Evolutionary conservation across 2,329 filamentous ascomycete species (phyloP).

Genomic region (Paraphaeosphaeria minitans): DNA sequence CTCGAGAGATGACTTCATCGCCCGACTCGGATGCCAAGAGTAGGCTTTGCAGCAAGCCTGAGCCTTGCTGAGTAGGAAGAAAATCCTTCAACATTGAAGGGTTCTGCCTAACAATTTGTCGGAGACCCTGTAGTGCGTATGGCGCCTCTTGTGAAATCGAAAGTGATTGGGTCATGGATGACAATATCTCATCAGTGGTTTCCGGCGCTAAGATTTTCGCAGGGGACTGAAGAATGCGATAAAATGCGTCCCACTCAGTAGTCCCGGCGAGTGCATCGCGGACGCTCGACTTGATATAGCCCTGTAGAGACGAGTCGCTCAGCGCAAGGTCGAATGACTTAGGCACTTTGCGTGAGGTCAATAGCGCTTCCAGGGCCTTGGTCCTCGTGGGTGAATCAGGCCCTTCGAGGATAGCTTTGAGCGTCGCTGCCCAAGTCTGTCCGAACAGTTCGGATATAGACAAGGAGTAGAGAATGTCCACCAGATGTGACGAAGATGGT

Average conservation of each 20-base stretch:
- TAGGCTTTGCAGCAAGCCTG: constrained; percentile 57
- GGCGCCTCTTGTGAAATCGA: constrained; percentile 42
- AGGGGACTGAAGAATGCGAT: constrained; percentile 42
- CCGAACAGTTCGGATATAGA: constrained; percentile 36
- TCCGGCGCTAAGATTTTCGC: constrained; percentile 39
- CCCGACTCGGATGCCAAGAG: constrained; percentile 60
- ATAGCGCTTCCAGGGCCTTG: constrained; percentile 37
- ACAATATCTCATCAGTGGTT: constrained; percentile 47
- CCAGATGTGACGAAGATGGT: constrained; percentile 68
- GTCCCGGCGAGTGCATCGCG: constrained; percentile 37
- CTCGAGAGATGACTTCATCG: constrained; percentile 56
- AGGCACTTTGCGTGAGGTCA: constrained; percentile 45
- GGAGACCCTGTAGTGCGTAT: constrained; percentile 52
- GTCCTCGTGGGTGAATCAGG: constrained; percentile 33
- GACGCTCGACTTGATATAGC: constrained; percentile 39
- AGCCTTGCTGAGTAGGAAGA: constrained; percentile 52
- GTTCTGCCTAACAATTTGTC: constrained; percentile 49
- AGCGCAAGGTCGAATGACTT: constrained; percentile 43
- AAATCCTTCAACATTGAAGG: constrained; percentile 51
- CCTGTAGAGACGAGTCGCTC: constrained; percentile 43
- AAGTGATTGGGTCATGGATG: constrained; percentile 46
- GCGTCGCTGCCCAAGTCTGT: constrained; percentile 35
- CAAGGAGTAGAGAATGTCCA: constrained; percentile 66
- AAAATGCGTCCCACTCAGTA: constrained; percentile 44
- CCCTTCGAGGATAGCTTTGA: constrained; percentile 36